These are phyloP conservation scores for Avena eriantha DNA, from an alignment of 176 grass and related monocot species.

Conservation along the genomic window DNA sequence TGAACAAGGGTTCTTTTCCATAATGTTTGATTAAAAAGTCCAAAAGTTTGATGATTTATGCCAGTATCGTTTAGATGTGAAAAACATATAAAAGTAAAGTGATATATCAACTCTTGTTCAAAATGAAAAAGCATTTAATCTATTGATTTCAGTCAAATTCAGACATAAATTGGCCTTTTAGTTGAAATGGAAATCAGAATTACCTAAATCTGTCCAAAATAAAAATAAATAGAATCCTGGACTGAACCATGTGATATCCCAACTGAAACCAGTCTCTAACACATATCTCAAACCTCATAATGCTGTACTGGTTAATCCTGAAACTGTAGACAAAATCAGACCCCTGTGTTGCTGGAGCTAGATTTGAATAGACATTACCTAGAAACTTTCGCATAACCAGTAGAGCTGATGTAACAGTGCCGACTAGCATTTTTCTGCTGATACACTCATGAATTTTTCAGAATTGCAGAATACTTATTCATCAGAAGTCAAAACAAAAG, in stretches of 20 bases:
- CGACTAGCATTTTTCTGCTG: background rate
- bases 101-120: no score
- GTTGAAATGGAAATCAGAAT: background rate
- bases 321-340: background rate
- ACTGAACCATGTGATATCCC: background rate
- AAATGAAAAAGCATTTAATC: no score
- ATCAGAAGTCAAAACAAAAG: background rate
- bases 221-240: background rate
- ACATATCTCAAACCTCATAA: background rate
- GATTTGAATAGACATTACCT: background rate
- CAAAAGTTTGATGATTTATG: no score
- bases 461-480: background rate
- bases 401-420: background rate
- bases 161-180: background rate
- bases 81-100: no score
- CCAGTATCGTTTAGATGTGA: no score
- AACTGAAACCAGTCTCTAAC: background rate
- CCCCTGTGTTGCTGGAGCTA: background rate
- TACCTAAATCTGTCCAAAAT: background rate
- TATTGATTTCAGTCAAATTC: background rate
- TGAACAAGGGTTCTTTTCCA: no score
- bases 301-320: background rate
- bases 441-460: background rate
- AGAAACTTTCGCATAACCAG: background rate
- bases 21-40: no score